Evolutionary conservation across 176 grass and related monocot genomes (phyloP).

Genomic region (Saccharum officinarum): DNA sequence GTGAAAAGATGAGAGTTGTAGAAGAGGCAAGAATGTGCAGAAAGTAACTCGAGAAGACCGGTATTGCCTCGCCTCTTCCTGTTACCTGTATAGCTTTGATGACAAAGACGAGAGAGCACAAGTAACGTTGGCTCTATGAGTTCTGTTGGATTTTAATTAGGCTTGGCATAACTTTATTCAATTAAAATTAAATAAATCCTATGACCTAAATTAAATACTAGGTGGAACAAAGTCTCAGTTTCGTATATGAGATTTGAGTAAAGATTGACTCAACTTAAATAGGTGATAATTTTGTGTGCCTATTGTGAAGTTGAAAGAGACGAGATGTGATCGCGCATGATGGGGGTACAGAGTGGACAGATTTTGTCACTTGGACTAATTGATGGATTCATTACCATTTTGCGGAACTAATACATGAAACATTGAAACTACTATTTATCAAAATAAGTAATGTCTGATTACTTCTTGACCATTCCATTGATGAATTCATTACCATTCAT

Average conservation of each 20-base stretch:
- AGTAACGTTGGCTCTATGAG: background rate
- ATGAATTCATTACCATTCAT: too few relatives aligned
- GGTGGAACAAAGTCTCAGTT: background rate
- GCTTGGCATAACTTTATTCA: background rate
- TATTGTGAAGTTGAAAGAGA: too few relatives aligned
- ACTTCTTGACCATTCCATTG: too few relatives aligned
- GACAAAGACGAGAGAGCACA: background rate
- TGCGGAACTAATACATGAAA: too few relatives aligned
- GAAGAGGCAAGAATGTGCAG: constrained; percentile 35
- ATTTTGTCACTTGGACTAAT: too few relatives aligned
- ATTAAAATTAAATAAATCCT: background rate
- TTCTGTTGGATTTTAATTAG: background rate
- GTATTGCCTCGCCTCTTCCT: background rate
- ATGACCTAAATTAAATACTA: background rate
- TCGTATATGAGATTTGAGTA: background rate
- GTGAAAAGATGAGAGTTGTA: background rate
- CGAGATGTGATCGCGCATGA: too few relatives aligned
- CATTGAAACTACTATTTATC: too few relatives aligned
- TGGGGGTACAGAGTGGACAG: too few relatives aligned
- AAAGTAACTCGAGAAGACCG: background rate
- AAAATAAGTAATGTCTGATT: too few relatives aligned
- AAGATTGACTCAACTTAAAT: background rate
- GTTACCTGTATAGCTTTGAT: background rate
- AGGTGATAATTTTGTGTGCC: background rate
- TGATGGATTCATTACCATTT: too few relatives aligned